These are phyloP conservation scores for Apiotrichum montevideense DNA, from an alignment of 1,284 basidiomycete species.

Conservation along the genomic window DNA sequence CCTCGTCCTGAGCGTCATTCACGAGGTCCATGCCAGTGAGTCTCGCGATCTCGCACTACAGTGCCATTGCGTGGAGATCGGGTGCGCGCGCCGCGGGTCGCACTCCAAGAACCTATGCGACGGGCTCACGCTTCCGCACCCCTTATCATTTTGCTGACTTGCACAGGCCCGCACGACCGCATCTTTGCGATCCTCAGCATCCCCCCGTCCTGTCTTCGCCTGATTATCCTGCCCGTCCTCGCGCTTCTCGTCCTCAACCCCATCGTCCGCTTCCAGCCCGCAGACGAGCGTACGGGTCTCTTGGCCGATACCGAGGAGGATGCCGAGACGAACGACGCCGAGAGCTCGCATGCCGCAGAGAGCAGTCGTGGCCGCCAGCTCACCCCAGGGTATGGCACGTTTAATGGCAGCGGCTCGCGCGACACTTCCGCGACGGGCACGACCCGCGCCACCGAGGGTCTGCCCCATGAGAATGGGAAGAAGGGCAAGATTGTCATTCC, in stretches of 20 bases:
- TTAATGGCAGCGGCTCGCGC: constrained; percentile 16
- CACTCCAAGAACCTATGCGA: not conserved
- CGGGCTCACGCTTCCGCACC: not conserved
- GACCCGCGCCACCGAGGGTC: not conserved
- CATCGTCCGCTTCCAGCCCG: constrained; percentile 30
- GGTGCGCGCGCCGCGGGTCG: not conserved
- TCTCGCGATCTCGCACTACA: not conserved
- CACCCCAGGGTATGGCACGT: constrained; percentile 28
- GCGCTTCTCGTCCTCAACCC: constrained; percentile 28
- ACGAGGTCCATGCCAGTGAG: constrained; percentile 30
- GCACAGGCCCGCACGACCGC: constrained; percentile 17
- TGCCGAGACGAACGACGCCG: constrained; percentile 7
- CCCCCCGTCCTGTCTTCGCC: constrained; percentile 27
- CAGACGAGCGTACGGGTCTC: constrained; percentile 32
- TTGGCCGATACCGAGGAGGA: constrained; percentile 16
- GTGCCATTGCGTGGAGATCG: too few relatives aligned
- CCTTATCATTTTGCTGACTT: not conserved
- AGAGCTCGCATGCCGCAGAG: not conserved
- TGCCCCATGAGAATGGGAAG: not conserved
- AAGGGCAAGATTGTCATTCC: constrained; percentile 26
- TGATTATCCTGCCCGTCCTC: constrained; percentile 32
- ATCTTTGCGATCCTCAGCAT: constrained; percentile 34
- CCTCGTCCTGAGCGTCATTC: constrained; percentile 30
- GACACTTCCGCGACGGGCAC: constrained; percentile 1
- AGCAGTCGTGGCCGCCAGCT: not conserved